Percentiles rank a stretch among this genome's conserved stretches.
phyloP scores from a whole-genome alignment of 768 basidiomycete genomes.

The Russula sp. region DNA sequence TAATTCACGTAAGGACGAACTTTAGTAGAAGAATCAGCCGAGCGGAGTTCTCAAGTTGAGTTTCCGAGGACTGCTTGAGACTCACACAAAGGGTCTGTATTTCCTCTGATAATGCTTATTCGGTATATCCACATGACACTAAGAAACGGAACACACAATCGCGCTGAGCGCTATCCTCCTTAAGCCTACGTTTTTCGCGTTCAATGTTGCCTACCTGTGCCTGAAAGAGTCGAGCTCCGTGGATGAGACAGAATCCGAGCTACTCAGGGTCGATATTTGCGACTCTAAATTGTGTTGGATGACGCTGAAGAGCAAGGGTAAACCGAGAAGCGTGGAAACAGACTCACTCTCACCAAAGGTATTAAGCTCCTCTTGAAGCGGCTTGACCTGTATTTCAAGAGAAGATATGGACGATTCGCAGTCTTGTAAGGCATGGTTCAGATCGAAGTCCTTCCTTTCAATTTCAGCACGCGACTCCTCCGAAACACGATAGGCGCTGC shows the following conservation, averaged over 20 bases:
- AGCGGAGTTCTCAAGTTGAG: slow-evolving; percentile 68
- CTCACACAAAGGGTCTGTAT: slow-evolving; percentile 62
- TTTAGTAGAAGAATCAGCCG: slow-evolving; percentile 73
- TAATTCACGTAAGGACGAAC: slow-evolving; percentile 39
- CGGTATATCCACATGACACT: background rate
- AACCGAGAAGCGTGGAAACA: background rate
- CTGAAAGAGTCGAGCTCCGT: slow-evolving; percentile 57
- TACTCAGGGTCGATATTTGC: slow-evolving; percentile 55
- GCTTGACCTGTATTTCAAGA: slow-evolving; percentile 51
- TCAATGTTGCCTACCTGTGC: slow-evolving; percentile 70
- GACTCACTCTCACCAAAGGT: slow-evolving; percentile 65
- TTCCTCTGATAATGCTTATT: slow-evolving; percentile 52
- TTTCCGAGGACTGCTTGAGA: slow-evolving; percentile 66
- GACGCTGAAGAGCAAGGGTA: slow-evolving; percentile 37
- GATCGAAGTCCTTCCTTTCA: slow-evolving; percentile 73
- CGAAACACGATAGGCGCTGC: slow-evolving; percentile 56
- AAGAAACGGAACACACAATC: slow-evolving; percentile 55
- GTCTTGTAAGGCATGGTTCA: slow-evolving; percentile 83
- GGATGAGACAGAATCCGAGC: slow-evolving; percentile 60
- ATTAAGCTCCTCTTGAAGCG: slow-evolving; percentile 57
- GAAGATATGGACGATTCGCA: slow-evolving; percentile 61
- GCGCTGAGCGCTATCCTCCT: slow-evolving; percentile 68
- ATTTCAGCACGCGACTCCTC: slow-evolving; percentile 68
- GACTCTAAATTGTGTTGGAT: slow-evolving; percentile 49
- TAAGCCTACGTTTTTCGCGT: slow-evolving; percentile 84